Evolutionary conservation across 495 filamentous ascomycete genomes (phyloP).

Genomic region (Podospora didyma): DNA sequence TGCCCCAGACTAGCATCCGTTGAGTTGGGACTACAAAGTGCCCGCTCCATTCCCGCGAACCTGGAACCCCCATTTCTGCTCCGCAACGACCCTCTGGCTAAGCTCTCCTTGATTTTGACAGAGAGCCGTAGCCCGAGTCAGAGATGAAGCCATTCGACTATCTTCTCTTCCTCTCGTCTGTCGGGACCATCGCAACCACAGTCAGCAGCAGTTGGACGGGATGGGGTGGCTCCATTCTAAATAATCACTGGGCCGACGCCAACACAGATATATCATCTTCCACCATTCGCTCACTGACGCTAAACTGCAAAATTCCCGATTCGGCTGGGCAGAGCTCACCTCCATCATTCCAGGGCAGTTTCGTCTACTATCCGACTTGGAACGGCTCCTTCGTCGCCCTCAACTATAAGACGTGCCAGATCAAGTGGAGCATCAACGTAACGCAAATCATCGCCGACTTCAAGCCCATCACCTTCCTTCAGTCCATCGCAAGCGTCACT

Average conservation of each 20-base stretch:
- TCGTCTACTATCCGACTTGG: constrained; percentile 36
- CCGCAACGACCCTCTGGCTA: not conserved
- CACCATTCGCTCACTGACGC: constrained; percentile 12
- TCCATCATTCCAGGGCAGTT: constrained; percentile 20
- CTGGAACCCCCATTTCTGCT: not conserved
- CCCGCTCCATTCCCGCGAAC: no score
- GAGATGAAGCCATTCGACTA: not conserved
- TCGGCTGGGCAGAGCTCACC: constrained; percentile 28
- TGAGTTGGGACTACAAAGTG: no score
- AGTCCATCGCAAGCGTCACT: constrained; percentile 1
- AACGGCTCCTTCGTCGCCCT: constrained; percentile 33
- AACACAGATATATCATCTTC: constrained; percentile 17
- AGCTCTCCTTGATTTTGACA: not conserved
- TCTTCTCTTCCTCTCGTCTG: not conserved
- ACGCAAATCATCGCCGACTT: constrained; percentile 22
- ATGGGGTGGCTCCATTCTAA: constrained; percentile 21
- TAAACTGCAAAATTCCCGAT: constrained; percentile 17
- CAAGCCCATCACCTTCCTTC: constrained; percentile 12
- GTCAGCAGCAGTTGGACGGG: constrained; percentile 12
- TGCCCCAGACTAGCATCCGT: no score
- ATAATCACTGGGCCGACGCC: constrained; percentile 26
- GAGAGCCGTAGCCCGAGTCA: not conserved
- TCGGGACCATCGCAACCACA: not conserved
- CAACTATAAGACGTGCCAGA: constrained; percentile 28
- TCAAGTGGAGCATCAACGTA: constrained; percentile 31